phyloP scores from a whole-genome alignment of 768 basidiomycete species.

The Hypholoma fasciculare region DNA sequence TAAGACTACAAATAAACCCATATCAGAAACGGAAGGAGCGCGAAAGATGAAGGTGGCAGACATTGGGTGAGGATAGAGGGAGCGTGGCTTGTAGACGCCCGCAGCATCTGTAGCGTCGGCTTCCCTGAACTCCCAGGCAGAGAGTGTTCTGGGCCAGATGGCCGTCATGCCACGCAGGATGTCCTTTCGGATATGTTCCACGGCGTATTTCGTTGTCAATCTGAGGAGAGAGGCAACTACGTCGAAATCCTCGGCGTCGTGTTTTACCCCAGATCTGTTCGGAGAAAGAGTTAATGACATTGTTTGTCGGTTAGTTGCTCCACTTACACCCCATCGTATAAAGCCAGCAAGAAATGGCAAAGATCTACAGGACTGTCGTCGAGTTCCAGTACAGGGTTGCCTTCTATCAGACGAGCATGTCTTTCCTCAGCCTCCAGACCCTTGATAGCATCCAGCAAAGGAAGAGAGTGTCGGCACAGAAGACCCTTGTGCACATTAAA shows the following conservation, averaged over 20 bases:
- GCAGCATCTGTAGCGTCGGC: slow-evolving; percentile 47
- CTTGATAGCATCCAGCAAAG: slow-evolving; percentile 43
- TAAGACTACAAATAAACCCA: slow-evolving; percentile 37
- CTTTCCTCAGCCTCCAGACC: slow-evolving; percentile 25
- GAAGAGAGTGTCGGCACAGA: slow-evolving; percentile 60
- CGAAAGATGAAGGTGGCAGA: slow-evolving; percentile 29
- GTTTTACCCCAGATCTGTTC: slow-evolving; percentile 42
- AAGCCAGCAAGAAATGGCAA: slow-evolving; percentile 54
- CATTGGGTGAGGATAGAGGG: slow-evolving; percentile 67
- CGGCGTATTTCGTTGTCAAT: slow-evolving; percentile 64
- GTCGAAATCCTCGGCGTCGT: slow-evolving; percentile 51
- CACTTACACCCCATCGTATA: slow-evolving; percentile 74
- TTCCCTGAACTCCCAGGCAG: slow-evolving; percentile 69
- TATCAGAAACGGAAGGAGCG: slow-evolving; percentile 5
- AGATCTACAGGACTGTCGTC: slow-evolving; percentile 59
- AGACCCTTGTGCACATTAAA: slow-evolving; percentile 73
- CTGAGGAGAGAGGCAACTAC: slow-evolving; percentile 56
- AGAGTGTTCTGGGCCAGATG: slow-evolving; percentile 63
- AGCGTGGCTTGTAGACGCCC: slow-evolving; percentile 58
- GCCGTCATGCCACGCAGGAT: slow-evolving; percentile 51
- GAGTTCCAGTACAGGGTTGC: slow-evolving; percentile 53
- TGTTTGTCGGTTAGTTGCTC: neutral
- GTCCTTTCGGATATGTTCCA: slow-evolving; percentile 56
- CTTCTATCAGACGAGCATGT: slow-evolving; percentile 44
- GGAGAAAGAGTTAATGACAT: neutral